Conservation (phyloP, 1,139 yeast species). For the Kluyveromyces sp. region DNA sequence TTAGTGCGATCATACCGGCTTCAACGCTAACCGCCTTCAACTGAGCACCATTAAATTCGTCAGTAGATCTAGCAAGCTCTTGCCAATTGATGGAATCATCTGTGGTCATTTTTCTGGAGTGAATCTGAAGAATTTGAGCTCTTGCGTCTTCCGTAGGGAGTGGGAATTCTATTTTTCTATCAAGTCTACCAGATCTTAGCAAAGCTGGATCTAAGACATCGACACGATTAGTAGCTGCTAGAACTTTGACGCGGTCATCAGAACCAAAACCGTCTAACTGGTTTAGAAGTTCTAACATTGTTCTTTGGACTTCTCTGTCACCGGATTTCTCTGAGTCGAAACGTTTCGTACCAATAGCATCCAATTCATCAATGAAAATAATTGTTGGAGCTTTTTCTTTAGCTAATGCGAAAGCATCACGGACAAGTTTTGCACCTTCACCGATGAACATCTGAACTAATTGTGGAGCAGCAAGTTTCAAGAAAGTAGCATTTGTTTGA, state of each 20-base stretch:
- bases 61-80: slow-evolving; percentile 95
- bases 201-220: slow-evolving; percentile 97
- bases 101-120: slow-evolving; percentile 91
- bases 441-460: slow-evolving; percentile 99
- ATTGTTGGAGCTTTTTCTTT: slow-evolving; percentile 98
- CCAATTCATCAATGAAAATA: slow-evolving; percentile 94
- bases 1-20: slow-evolving; percentile 98
- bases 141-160: slow-evolving; percentile 96
- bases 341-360: slow-evolving; percentile 98
- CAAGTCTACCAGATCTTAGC: slow-evolving; percentile 93
- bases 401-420: slow-evolving; percentile 98
- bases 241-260: slow-evolving; percentile 92
- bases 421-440: slow-evolving; percentile 95
- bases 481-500: slow-evolving; percentile 95
- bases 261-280: slow-evolving; percentile 98
- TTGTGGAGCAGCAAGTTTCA: slow-evolving; percentile 96
- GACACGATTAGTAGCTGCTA: slow-evolving; percentile 97
- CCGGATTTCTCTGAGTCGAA: slow-evolving; percentile 97
- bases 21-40: slow-evolving; percentile 97
- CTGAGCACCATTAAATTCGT: slow-evolving; percentile 98
- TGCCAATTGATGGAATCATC: slow-evolving; percentile 96
- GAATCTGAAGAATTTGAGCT: slow-evolving; percentile 92
- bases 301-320: slow-evolving; percentile 97
- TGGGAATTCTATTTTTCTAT: slow-evolving; percentile 95
- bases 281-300: slow-evolving; percentile 94